These are phyloP conservation scores for Toxoplasma gondii DNA, from an alignment of 169 alveolate species.

Conservation along the genomic window DNA sequence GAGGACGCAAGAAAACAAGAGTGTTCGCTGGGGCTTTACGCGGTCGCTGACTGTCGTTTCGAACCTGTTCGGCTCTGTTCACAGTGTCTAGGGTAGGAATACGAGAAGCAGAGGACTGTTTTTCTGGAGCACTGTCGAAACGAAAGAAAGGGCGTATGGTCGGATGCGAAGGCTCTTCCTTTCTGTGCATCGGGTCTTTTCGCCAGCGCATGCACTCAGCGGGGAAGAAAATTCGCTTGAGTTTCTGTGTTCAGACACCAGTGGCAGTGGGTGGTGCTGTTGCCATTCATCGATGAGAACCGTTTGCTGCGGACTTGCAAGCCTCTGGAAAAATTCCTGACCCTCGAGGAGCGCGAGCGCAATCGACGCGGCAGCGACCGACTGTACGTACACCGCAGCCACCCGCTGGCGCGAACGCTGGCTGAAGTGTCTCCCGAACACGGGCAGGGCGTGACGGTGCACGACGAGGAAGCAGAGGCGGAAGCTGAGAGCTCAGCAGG, in stretches of 20 bases:
- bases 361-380: slow-evolving; percentile 38
- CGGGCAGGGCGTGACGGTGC: slow-evolving; percentile 18
- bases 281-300: slow-evolving; percentile 75
- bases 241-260: slow-evolving; percentile 49
- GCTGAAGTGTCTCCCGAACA: not conserved
- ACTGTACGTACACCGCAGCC: slow-evolving; percentile 50
- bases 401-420: slow-evolving; percentile 40
- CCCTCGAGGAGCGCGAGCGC: slow-evolving; percentile 45
- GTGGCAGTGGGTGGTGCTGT: slow-evolving; percentile 77
- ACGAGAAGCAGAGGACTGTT: too few species aligned
- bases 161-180: too few species aligned
- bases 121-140: too few species aligned
- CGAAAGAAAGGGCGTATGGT: too few species aligned
- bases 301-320: slow-evolving; percentile 64
- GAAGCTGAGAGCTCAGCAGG: not conserved
- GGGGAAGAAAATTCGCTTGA: too few species aligned
- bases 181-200: too few species aligned
- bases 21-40: too few species aligned
- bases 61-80: too few species aligned
- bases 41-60: too few species aligned
- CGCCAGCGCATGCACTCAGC: too few species aligned
- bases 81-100: too few species aligned
- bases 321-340: slow-evolving; percentile 17
- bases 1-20: too few species aligned
- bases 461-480: slow-evolving; percentile 6